Evolutionary conservation across 108 stramenopile genomes (phyloP).

Genomic region (Cyclostephanos invisitatus): DNA sequence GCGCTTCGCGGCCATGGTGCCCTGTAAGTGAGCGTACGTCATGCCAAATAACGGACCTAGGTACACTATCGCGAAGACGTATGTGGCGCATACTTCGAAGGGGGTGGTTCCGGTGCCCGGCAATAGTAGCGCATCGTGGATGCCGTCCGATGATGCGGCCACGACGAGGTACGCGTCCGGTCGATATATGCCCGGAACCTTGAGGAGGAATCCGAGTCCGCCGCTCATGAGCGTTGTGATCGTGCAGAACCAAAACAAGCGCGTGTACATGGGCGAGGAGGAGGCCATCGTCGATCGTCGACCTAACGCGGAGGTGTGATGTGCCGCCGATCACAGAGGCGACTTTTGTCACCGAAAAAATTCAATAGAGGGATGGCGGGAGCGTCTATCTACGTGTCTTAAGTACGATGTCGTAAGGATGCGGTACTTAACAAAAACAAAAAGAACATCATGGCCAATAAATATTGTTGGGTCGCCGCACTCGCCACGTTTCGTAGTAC

Average conservation of each 20-base stretch:
- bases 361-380: too few species aligned
- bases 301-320: too few species aligned
- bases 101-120: neutral
- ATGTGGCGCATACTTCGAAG: neutral
- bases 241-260: neutral
- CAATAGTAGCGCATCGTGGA: neutral
- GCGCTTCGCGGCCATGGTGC: neutral
- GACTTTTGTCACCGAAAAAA: too few species aligned
- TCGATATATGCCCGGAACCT: neutral
- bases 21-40: neutral
- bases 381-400: too few species aligned
- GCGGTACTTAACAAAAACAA: too few species aligned
- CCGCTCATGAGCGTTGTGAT: neutral
- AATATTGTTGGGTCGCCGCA: too few species aligned
- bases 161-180: neutral
- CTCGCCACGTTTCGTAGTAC: too few species aligned
- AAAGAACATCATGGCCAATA: too few species aligned
- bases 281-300: neutral
- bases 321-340: too few species aligned
- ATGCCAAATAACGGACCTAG: neutral
- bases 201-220: neutral
- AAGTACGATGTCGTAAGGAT: too few species aligned
- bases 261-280: neutral
- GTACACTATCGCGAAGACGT: neutral
- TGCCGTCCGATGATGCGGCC: neutral